These are phyloP conservation scores for Athelia sp. DNA, from an alignment of 1,284 basidiomycete species.

Conservation along the genomic window DNA sequence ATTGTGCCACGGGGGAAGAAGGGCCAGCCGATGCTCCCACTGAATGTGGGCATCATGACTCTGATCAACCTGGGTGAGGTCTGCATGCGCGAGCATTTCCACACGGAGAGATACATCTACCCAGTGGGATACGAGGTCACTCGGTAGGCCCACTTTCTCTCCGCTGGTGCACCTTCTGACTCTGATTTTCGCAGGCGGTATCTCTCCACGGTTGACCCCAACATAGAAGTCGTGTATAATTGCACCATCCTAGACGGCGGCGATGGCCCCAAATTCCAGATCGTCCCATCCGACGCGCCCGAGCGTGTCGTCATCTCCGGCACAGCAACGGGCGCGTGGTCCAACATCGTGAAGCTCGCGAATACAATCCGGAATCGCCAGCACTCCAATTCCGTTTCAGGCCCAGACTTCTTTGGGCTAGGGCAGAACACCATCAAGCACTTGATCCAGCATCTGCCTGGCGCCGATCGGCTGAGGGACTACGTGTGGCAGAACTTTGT, in stretches of 20 bases:
- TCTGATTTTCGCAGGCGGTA: constrained; percentile 51
- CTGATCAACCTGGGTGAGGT: constrained; percentile 66
- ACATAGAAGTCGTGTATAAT: constrained; percentile 63
- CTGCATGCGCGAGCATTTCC: constrained; percentile 76
- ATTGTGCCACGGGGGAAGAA: constrained; percentile 67
- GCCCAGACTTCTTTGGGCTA: constrained; percentile 79
- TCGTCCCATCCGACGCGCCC: constrained; percentile 62
- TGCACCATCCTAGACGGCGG: constrained; percentile 81
- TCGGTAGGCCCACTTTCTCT: constrained; percentile 37
- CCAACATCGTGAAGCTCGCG: constrained; percentile 71
- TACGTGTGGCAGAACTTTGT: constrained; percentile 81
- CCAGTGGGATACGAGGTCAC: constrained; percentile 80
- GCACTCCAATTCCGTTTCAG: constrained; percentile 79
- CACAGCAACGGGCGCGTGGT: constrained; percentile 83
- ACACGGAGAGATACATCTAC: constrained; percentile 81
- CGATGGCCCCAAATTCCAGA: constrained; percentile 77
- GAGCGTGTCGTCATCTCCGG: constrained; percentile 69
- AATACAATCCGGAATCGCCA: constrained; percentile 72
- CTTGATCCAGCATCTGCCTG: constrained; percentile 73
- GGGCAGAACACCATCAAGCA: constrained; percentile 83
- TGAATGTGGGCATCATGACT: constrained; percentile 80
- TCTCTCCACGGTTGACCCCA: constrained; percentile 65
- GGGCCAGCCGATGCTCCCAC: constrained; percentile 61
- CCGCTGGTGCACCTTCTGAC: constrained; percentile 1
- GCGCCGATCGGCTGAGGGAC: constrained; percentile 61